phyloP scores from a whole-genome alignment of 2,329 filamentous ascomycete species.

The Penicillium sclerotiorum region DNA sequence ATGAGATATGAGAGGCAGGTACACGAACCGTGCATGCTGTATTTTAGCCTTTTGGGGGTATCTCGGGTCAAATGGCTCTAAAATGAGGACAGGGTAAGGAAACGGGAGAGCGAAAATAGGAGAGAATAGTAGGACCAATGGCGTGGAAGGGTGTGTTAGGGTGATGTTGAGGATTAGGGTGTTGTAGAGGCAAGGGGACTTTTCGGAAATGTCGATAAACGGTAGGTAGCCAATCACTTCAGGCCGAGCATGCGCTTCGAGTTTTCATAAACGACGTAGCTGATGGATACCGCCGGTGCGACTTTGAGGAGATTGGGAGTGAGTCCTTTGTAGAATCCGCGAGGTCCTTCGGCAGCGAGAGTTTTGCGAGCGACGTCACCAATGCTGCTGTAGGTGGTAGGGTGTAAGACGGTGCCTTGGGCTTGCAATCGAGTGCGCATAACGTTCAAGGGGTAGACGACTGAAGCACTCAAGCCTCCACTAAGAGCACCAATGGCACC shows the following conservation, averaged over 20 bases:
- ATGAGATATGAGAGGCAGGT: conserved; percentile 15
- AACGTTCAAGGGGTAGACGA: conserved; percentile 94
- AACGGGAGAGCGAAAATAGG: conserved; percentile 6
- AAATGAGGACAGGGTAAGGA: conserved; percentile 12
- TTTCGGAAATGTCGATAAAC: conserved; percentile 1
- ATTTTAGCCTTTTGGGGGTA: conserved; percentile 32
- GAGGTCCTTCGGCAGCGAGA: conserved; percentile 75
- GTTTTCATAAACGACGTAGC: conserved; percentile 91
- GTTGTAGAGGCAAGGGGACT: background rate
- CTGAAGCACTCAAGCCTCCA: conserved; percentile 87
- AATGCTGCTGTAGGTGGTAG: conserved; percentile 85
- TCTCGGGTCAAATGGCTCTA: conserved; percentile 31
- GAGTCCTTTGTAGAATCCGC: conserved; percentile 90
- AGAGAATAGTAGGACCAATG: conserved; percentile 9
- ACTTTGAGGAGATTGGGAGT: conserved; percentile 97
- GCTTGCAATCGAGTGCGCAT: conserved; percentile 89
- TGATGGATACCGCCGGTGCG: conserved; percentile 91
- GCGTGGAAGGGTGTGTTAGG: background rate
- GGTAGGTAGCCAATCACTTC: conserved; percentile 33
- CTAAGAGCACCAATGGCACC: conserved; percentile 89
- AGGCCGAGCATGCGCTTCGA: conserved; percentile 71
- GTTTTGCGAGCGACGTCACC: conserved; percentile 86
- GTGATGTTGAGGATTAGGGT: background rate
- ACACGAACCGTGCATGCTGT: conserved; percentile 16
- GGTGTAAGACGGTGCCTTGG: conserved; percentile 91